Conservation (phyloP, 2,329 filamentous ascomycete genomes). For the Xylaria hypoxylon region DNA sequence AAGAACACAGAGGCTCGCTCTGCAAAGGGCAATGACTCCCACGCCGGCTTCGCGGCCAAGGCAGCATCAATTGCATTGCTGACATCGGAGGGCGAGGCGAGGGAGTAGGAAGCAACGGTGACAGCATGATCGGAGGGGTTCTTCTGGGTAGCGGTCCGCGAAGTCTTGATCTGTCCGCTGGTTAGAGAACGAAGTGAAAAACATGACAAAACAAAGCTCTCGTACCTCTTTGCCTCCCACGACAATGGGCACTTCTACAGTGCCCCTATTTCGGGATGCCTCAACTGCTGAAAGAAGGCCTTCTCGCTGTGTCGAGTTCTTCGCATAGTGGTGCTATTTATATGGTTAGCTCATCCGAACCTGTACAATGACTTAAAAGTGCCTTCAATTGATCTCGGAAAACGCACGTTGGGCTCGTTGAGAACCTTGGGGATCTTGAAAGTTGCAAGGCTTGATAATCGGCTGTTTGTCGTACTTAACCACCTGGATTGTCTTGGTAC, state of each 20-base stretch:
- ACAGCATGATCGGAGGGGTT: constrained; percentile 85
- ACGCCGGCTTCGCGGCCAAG: constrained; percentile 84
- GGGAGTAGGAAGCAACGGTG: constrained; percentile 84
- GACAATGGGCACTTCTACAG: constrained; percentile 83
- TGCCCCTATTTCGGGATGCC: constrained; percentile 73
- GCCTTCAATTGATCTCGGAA: not conserved
- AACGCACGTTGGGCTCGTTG: constrained; percentile 95
- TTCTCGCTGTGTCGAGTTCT: constrained; percentile 82
- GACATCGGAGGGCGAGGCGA: constrained; percentile 81
- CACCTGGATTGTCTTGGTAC: constrained; percentile 34
- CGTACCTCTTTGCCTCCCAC: constrained; percentile 84
- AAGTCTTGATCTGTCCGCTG: constrained; percentile 70
- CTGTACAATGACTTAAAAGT: not conserved
- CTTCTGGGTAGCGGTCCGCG: constrained; percentile 74
- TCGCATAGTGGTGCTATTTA: constrained; percentile 84
- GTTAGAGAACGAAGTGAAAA: constrained; percentile 34
- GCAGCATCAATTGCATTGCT: constrained; percentile 84
- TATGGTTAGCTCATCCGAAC: constrained; percentile 11
- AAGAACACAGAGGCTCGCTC: constrained; percentile 94
- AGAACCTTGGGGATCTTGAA: constrained; percentile 89
- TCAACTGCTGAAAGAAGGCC: constrained; percentile 80
- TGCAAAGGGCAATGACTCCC: constrained; percentile 88
- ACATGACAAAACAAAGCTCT: not conserved
- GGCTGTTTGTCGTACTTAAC: constrained; percentile 50
- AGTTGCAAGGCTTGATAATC: constrained; percentile 73